These are phyloP conservation scores for Luffa aegyptiaca DNA, from an alignment of 306 rosid species.

Conservation along the genomic window DNA sequence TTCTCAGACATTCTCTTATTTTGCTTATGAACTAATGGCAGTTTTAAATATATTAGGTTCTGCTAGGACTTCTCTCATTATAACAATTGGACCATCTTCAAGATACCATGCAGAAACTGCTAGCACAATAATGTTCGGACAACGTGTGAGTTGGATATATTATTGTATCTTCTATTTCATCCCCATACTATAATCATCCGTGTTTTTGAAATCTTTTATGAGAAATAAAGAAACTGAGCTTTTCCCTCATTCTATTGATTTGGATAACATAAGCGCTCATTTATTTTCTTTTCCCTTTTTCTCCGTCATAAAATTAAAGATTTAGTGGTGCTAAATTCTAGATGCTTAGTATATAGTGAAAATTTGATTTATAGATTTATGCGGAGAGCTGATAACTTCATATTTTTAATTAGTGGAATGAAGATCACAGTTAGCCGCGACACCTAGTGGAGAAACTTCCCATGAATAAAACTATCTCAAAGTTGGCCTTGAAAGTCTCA, in stretches of 20 bases:
- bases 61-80: conserved; percentile 63
- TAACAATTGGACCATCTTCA: conserved; percentile 58
- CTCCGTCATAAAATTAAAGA: background rate
- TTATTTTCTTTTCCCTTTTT: background rate
- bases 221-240: background rate
- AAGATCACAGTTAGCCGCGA: background rate
- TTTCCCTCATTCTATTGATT: background rate
- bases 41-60: conserved; percentile 30
- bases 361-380: background rate
- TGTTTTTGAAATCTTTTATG: background rate
- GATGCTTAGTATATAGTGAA: background rate
- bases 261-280: background rate
- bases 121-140: conserved; percentile 62
- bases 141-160: conserved; percentile 40
- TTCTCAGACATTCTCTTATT: background rate
- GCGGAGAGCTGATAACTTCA: background rate
- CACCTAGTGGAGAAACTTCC: background rate
- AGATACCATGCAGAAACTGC: conserved; percentile 43
- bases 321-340: background rate
- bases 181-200: background rate
- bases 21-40: background rate
- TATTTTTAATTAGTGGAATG: background rate
- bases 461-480: background rate
- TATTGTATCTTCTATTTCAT: background rate
- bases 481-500: background rate